Conservation (phyloP, 2,329 filamentous ascomycete genomes). For the Phoma sp. region DNA sequence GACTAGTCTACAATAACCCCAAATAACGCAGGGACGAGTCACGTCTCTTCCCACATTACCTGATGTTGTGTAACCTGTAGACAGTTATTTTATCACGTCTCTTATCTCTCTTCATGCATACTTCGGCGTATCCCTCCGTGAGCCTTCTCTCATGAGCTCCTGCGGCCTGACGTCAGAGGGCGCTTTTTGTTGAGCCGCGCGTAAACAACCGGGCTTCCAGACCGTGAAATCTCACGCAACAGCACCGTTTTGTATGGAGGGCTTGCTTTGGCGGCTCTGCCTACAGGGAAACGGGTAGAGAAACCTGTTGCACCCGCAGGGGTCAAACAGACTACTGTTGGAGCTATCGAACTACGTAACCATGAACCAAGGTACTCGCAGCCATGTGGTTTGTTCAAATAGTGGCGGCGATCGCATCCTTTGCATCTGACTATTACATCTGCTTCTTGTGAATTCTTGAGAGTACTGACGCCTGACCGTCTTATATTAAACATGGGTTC, state of each 20-base stretch:
- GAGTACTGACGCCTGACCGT: neutral
- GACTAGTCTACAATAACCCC: neutral
- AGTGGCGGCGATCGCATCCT: neutral
- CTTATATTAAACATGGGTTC: constrained; percentile 29
- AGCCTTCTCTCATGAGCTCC: neutral
- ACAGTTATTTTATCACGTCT: neutral
- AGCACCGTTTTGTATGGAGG: neutral
- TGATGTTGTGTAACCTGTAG: constrained; percentile 1
- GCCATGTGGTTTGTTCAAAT: constrained; percentile 5
- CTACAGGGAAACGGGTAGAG: constrained; percentile 6
- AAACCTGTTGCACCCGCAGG: constrained; percentile 14
- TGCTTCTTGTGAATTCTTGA: neutral
- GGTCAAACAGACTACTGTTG: neutral
- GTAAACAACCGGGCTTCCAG: constrained; percentile 12
- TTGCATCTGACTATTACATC: neutral
- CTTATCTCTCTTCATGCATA: neutral
- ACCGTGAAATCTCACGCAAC: constrained; percentile 6
- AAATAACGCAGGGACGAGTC: neutral
- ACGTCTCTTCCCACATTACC: neutral
- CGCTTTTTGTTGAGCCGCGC: constrained; percentile 33
- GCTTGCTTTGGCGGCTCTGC: constrained; percentile 12
- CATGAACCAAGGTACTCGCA: constrained; percentile 1
- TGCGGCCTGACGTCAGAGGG: constrained; percentile 35
- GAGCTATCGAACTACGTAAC: constrained; percentile 1
- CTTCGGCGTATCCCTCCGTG: neutral